Evolutionary conservation across 2,329 filamentous ascomycete genomes (phyloP).

Genomic region (Hirsutella rhossiliensis): DNA sequence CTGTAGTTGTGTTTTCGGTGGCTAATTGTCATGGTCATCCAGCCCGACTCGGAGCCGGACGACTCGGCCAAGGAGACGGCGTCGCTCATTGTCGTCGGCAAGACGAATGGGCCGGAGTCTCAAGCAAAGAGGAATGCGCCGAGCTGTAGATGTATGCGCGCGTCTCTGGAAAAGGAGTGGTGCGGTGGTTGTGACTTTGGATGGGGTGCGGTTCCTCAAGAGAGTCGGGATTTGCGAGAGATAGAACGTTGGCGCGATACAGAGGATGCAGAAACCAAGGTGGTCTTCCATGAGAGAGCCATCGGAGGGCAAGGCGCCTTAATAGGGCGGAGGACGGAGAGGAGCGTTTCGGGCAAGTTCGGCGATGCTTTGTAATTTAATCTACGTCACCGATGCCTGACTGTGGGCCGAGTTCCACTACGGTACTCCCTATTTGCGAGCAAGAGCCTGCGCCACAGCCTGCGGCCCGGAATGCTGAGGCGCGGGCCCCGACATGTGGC

Average conservation of each 20-base stretch:
- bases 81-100: not conserved
- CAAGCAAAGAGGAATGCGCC: not conserved
- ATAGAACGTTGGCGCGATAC: too few species aligned
- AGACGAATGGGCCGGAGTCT: not conserved
- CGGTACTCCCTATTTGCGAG: not conserved
- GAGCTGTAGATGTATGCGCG: too few species aligned
- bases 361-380: slow-evolving; percentile 30
- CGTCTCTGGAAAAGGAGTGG: not conserved
- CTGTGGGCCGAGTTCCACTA: not conserved
- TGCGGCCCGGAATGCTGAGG: not conserved
- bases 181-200: not conserved
- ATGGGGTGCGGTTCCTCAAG: not conserved
- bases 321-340: not conserved
- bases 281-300: not conserved
- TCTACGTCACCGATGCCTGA: slow-evolving; percentile 16
- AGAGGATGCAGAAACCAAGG: not conserved
- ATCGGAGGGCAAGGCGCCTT: not conserved
- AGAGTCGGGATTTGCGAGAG: too few species aligned
- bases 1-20: slow-evolving; percentile 34
- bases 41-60: slow-evolving; percentile 8
- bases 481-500: too few species aligned
- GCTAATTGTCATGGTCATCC: slow-evolving; percentile 30
- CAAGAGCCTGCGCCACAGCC: not conserved
- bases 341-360: slow-evolving; percentile 13
- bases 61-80: not conserved